Conservation (phyloP, 1,284 basidiomycete species). For the Inonotus hispidus region DNA sequence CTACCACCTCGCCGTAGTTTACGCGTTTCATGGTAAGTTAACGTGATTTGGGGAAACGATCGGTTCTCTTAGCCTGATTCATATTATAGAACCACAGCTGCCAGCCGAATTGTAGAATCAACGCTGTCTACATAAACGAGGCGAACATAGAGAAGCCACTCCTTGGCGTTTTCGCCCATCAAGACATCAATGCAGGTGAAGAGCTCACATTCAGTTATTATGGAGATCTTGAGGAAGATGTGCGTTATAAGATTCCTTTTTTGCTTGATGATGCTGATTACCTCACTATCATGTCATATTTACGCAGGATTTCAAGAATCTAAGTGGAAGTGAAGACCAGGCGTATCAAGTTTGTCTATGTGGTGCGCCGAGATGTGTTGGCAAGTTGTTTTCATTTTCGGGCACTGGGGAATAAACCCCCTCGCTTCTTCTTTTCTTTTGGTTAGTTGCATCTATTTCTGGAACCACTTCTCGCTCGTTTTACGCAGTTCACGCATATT, state of each 20-base stretch:
- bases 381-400: conserved; percentile 21
- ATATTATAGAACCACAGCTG: conserved; percentile 80
- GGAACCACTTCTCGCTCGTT: too few species aligned
- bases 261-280: background rate
- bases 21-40: conserved; percentile 57
- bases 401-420: background rate
- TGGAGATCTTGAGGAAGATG: conserved; percentile 41
- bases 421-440: background rate
- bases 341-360: conserved; percentile 50
- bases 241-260: background rate
- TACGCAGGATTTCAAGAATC: background rate
- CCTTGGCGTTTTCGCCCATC: conserved; percentile 64
- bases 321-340: conserved; percentile 29
- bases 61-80: conserved; percentile 11
- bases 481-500: too few species aligned
- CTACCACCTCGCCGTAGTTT: conserved; percentile 42
- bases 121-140: conserved; percentile 69
- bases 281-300: background rate
- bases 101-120: conserved; percentile 74
- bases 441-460: background rate
- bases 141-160: conserved; percentile 53
- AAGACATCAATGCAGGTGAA: conserved; percentile 60
- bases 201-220: conserved; percentile 82
- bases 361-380: conserved; percentile 43
- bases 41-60: conserved; percentile 21